A percentile compares a stretch with the other conserved stretches of the same genome.
Conservation (phyloP, 2,329 filamentous ascomycete genomes). For the Aureobasidium namibiae region DNA sequence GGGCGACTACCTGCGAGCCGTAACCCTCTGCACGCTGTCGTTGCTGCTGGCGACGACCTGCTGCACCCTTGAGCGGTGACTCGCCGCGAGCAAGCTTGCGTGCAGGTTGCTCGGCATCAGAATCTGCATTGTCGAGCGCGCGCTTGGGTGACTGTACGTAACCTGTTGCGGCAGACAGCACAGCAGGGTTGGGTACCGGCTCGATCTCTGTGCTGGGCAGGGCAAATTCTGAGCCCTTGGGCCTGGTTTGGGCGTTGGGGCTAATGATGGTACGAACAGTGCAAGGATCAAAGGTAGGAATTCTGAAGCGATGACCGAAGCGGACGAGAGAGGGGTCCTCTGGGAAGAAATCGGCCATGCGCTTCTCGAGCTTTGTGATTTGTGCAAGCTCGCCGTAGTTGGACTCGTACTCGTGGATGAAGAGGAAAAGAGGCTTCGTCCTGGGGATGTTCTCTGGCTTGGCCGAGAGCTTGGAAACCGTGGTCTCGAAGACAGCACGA, state of each 20-base stretch:
- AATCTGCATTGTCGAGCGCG: constrained; percentile 52
- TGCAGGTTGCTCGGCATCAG: constrained; percentile 62
- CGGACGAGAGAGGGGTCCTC: constrained; percentile 69
- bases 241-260: constrained; percentile 65
- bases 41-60: constrained; percentile 74
- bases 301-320: constrained; percentile 69
- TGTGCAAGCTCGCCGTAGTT: constrained; percentile 88
- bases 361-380: constrained; percentile 79
- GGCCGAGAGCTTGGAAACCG: constrained; percentile 70
- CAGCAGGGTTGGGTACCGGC: constrained; percentile 5
- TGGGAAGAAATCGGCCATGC: constrained; percentile 90
- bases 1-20: constrained; percentile 10
- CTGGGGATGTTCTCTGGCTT: constrained; percentile 67
- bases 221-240: constrained; percentile 21
- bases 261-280: constrained; percentile 76
- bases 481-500: constrained; percentile 90
- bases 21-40: constrained; percentile 33
- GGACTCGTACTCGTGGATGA: constrained; percentile 93
- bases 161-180: constrained; percentile 22
- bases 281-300: constrained; percentile 68
- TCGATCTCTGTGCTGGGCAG: constrained; percentile 12
- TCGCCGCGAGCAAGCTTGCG: constrained; percentile 84
- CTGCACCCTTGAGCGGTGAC: constrained; percentile 85
- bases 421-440: constrained; percentile 77
- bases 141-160: constrained; percentile 38